Conservation (phyloP, 257 asterid genomes). For the Solanum infundibuliforme region DNA sequence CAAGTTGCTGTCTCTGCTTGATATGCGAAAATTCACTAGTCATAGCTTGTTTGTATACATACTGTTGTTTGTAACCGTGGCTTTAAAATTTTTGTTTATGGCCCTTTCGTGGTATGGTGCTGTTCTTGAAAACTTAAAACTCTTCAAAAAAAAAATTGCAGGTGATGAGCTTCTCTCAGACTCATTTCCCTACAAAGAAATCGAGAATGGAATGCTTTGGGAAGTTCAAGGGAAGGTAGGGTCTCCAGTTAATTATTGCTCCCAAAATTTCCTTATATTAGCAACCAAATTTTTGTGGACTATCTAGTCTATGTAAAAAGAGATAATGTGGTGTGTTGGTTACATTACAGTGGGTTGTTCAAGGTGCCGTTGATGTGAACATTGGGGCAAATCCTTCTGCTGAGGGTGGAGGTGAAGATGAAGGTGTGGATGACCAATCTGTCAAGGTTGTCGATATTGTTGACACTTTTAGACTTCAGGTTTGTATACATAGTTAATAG, state of each 20-base stretch:
- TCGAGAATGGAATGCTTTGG: constrained; percentile 67
- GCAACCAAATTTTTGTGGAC: too few relatives aligned
- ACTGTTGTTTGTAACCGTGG: neutral
- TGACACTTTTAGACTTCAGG: constrained; percentile 94
- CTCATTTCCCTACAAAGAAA: constrained; percentile 77
- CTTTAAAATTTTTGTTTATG: neutral
- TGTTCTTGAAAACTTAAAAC: neutral
- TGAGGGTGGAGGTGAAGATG: constrained; percentile 73
- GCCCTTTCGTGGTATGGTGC: neutral
- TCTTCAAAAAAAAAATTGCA: neutral
- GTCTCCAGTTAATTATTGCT: neutral
- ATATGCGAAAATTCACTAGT: neutral
- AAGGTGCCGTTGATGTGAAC: constrained; percentile 59
- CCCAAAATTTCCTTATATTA: neutral
- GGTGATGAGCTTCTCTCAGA: constrained; percentile 95
- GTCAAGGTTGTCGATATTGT: constrained; percentile 73
- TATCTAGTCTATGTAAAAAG: too few relatives aligned
- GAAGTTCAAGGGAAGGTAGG: constrained; percentile 85
- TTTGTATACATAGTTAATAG: neutral
- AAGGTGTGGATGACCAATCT: constrained; percentile 63
- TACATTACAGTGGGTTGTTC: constrained; percentile 38
- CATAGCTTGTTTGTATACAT: neutral
- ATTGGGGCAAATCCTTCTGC: constrained; percentile 96
- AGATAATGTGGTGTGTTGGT: too few relatives aligned
- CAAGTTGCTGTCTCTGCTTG: neutral